These are phyloP conservation scores for Blastobotrys proliferans DNA, from an alignment of 1,139 yeast genomes.

Conservation along the genomic window DNA sequence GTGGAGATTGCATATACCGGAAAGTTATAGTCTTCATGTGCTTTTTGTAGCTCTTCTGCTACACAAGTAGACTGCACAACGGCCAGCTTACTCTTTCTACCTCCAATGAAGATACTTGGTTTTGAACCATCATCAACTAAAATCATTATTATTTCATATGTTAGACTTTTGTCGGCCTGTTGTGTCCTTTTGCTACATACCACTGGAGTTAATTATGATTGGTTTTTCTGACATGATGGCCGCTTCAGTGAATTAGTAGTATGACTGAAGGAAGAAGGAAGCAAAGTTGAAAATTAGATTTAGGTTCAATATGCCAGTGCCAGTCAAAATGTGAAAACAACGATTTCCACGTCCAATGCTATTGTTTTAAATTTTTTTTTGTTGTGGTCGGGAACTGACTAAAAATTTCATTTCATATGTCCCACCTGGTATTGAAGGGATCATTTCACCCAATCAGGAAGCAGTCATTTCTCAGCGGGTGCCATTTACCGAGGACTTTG, in stretches of 20 bases:
- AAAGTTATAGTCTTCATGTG: constrained; percentile 61
- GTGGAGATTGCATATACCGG: constrained; percentile 78
- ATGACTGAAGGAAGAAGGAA: no score
- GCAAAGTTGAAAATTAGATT: no score
- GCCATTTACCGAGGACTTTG: no score
- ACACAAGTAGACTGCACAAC: constrained; percentile 81
- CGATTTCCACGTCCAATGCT: background rate
- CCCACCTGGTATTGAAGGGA: no score
- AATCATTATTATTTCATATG: background rate
- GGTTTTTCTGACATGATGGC: constrained; percentile 11
- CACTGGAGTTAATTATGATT: constrained; percentile 9
- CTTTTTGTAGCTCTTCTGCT: constrained; percentile 51
- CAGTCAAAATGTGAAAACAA: no score
- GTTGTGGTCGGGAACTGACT: background rate
- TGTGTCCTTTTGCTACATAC: constrained; percentile 2
- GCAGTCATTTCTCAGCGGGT: no score
- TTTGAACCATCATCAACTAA: constrained; percentile 7
- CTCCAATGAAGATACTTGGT: constrained; percentile 54
- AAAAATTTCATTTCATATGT: no score
- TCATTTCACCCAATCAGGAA: no score
- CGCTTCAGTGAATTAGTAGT: no score
- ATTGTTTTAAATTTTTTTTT: background rate
- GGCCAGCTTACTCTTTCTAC: constrained; percentile 83
- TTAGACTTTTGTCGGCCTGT: background rate
- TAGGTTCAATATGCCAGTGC: no score